phyloP scores from a whole-genome alignment of 1,139 yeast genomes.

The Debaryomyces fabryi region DNA sequence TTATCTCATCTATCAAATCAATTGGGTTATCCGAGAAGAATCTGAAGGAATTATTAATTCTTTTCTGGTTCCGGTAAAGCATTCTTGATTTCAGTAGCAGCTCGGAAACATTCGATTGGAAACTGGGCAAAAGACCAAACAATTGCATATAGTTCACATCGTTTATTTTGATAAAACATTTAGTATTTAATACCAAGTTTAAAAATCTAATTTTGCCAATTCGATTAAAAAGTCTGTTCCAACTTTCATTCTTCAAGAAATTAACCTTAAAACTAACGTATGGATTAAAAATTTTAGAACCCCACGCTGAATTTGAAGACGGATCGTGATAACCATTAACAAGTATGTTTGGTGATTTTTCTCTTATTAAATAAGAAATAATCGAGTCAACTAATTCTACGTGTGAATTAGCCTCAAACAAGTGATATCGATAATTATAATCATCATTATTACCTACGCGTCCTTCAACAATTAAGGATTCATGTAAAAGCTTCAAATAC shows the following conservation, averaged over 20 bases:
- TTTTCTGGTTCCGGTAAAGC: slow-evolving; percentile 13
- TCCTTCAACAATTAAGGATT: slow-evolving; percentile 2
- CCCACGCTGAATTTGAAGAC: slow-evolving; percentile 14
- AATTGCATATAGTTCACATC: slow-evolving; percentile 28
- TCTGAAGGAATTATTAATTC: background rate
- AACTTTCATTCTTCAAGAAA: slow-evolving; percentile 34
- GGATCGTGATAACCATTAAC: slow-evolving; percentile 31
- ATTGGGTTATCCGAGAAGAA: slow-evolving; percentile 6
- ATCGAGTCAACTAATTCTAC: slow-evolving; percentile 30
- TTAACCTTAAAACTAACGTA: slow-evolving; percentile 29
- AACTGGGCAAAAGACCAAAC: slow-evolving; percentile 33
- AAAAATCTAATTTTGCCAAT: slow-evolving; percentile 38
- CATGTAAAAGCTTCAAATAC: slow-evolving; percentile 1
- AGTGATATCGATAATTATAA: background rate
- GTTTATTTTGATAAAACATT: slow-evolving; percentile 23
- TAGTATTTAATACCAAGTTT: slow-evolving; percentile 31
- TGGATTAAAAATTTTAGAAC: slow-evolving; percentile 22
- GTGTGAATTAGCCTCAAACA: slow-evolving; percentile 16
- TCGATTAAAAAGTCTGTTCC: slow-evolving; percentile 34
- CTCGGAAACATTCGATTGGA: background rate
- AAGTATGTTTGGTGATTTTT: slow-evolving; percentile 25
- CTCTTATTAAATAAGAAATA: slow-evolving; percentile 20
- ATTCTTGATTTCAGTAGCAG: slow-evolving; percentile 14
- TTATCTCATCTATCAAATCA: slow-evolving; percentile 8
- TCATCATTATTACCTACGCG: background rate